Evolutionary conservation across 1,284 basidiomycete genomes (phyloP), one percentile per base, ranked within the genome.

Genomic region (Malassezia sympodialis): DNA sequence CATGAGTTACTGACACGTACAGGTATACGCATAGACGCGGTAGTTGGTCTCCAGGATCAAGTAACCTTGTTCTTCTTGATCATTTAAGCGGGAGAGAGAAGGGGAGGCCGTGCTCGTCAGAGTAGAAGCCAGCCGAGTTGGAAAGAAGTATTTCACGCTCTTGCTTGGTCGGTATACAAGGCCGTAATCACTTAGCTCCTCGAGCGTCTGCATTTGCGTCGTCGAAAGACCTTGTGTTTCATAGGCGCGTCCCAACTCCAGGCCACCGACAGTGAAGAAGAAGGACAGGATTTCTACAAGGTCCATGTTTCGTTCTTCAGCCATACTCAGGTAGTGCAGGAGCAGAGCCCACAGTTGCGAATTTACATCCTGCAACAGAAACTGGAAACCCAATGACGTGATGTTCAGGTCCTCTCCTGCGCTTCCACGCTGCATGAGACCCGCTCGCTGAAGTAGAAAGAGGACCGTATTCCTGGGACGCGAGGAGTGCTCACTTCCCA

Each of bases 11-110:
- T 42, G 15, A 27, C 4, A 44, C 46, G 42, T 52, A 89, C 88
- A 86, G 34, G 94, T 99, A 76, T 99, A 98, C 1, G 94, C 94
- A 76, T 98, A 99, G 55, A 98, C 79, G 61, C 91, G 86, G 78
- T 96, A 98, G 78, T 98, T 98, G 21, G 94, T 98, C 78, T 99
- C 94, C 32, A 99, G 80, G 65, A 98, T 86, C 64, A 98, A 85
- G 78, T 96, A 98, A 79, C 79, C 51, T 79, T 82, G 45, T 80
- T 79, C 58, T 80, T 80, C 58, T 78, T 77, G 52, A 41, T 66
- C 63, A 44, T 53, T 61, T 8, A 61, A 56, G 30, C 59, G 61
- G 32, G 62, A 62, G 0, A 69, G 54, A 8, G 67, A 44, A 1
- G 69, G 63, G 4, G 62, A 52, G 8, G 68, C 67, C n/a, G 62